Conservation (phyloP, 2,329 filamentous ascomycete genomes). For the Penicillium italicum region DNA sequence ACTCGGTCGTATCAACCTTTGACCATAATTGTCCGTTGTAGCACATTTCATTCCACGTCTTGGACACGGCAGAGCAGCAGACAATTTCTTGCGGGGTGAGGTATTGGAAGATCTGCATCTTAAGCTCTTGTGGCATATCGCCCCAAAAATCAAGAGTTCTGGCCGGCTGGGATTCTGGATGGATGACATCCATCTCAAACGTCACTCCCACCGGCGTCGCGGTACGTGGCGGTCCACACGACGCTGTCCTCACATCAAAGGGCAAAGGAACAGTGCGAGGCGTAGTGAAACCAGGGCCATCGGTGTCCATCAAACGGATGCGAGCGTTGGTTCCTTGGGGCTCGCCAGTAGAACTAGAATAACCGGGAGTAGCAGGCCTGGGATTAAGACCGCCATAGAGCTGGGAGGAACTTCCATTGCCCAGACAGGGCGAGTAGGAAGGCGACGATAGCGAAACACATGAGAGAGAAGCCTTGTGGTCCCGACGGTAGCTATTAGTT, state of each 20-base stretch:
- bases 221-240: conserved; percentile 36
- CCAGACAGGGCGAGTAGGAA: conserved; percentile 52
- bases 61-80: conserved; percentile 71
- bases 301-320: conserved; percentile 53
- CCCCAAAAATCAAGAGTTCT: conserved; percentile 68
- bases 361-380: conserved; percentile 51
- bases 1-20: conserved; percentile 76
- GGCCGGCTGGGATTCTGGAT: conserved; percentile 28
- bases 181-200: conserved; percentile 16
- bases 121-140: conserved; percentile 76
- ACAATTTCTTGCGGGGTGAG: conserved; percentile 78
- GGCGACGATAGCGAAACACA: conserved; percentile 60
- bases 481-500: conserved; percentile 59
- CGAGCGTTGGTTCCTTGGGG: conserved; percentile 53
- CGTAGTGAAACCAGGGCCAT: conserved; percentile 36
- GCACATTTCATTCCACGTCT: conserved; percentile 74
- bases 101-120: conserved; percentile 71
- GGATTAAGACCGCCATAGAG: conserved; percentile 56
- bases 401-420: conserved; percentile 54
- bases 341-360: conserved; percentile 46
- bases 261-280: conserved; percentile 61
- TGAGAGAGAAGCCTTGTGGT: conserved; percentile 61
- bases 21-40: conserved; percentile 95
- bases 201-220: conserved; percentile 13
- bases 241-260: conserved; percentile 54